These are phyloP conservation scores for Keithomyces neogunnii DNA, from an alignment of 2,329 filamentous ascomycete species.

Conservation along the genomic window DNA sequence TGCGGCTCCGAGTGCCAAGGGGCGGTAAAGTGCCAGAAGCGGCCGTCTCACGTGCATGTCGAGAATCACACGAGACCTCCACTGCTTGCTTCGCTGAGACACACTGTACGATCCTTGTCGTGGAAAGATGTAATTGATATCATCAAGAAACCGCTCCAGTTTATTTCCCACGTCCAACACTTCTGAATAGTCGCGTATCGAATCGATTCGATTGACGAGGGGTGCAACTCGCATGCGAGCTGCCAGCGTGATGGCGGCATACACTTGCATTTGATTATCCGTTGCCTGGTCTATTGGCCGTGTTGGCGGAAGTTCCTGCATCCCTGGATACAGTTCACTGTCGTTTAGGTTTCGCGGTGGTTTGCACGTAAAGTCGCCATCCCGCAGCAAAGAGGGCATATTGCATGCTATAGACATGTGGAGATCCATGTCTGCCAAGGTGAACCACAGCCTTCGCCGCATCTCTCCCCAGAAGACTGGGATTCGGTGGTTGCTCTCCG, in stretches of 20 bases:
- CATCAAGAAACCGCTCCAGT: slow-evolving; percentile 44
- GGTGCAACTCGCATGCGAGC: slow-evolving; percentile 41
- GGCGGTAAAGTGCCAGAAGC: slow-evolving; percentile 44
- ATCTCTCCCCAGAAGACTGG: slow-evolving; percentile 44
- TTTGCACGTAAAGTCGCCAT: slow-evolving; percentile 44
- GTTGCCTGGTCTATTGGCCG: slow-evolving; percentile 44
- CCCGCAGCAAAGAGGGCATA: slow-evolving; percentile 41
- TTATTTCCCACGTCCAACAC: slow-evolving; percentile 45
- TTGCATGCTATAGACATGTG: slow-evolving; percentile 45
- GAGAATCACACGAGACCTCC: slow-evolving; percentile 41
- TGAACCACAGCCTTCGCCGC: slow-evolving; percentile 47
- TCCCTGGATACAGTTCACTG: slow-evolving; percentile 36
- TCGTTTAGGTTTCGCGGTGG: slow-evolving; percentile 48
- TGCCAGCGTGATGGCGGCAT: slow-evolving; percentile 41
- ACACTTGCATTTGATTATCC: slow-evolving; percentile 45
- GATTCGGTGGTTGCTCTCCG: slow-evolving; percentile 41
- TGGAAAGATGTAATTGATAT: slow-evolving; percentile 45
- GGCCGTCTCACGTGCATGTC: slow-evolving; percentile 47
- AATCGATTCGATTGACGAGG: slow-evolving; percentile 42
- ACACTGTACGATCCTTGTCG: slow-evolving; percentile 33
- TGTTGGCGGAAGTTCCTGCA: slow-evolving; percentile 38
- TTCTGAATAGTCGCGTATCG: slow-evolving; percentile 42
- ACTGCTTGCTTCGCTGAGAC: slow-evolving; percentile 39
- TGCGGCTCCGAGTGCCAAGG: slow-evolving; percentile 42
- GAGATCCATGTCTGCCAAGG: slow-evolving; percentile 48